Base-by-base conservation (phyloP, 2,329 filamentous ascomycete genomes). In the Penicillium griseofulvum region DNA sequence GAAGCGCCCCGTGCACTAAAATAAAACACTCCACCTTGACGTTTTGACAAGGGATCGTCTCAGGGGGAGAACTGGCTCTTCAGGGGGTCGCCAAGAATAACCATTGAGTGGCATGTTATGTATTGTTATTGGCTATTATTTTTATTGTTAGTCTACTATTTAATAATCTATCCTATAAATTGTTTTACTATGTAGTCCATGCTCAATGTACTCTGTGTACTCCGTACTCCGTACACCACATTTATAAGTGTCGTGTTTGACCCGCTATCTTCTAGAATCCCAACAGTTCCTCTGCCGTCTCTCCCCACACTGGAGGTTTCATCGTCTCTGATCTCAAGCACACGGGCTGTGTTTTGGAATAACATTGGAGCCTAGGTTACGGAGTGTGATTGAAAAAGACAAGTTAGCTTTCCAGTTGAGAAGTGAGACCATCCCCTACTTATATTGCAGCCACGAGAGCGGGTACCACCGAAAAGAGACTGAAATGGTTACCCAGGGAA, bases 1-100 rank as follows among this genome's bases (percentile, higher is more conserved):
- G 54, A 52, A 37, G 54, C 44, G 58, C 41, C 57, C 60, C 58
- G 58, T 61, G 60, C 58, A 56, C 51, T 53, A 53, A 42, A 52
- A 42, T 42, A 51, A 48, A 53, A 48, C 38, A 19, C 36, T 48
- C 51, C 42, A 49, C 45, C 34, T 53, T 28, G 48, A 37, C 37
- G 28, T 45, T 37, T 31, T 43, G 47, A 48, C 48, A 51, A 52
- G 42, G 44, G 45, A 53, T 53, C 51, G 37, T 56, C 50, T 56
- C 54, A 56, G 56, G 56, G 49, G 53, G 24, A 43, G n/a, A 24
- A 44, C 31, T 37, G n/a, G 26, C 26, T 28, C 49, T 26, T 55
- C 53, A 55, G 53, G 53, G 53, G 56, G 56, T 49, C 49, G 56
- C 56, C 56, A 58, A 58, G 56, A 42, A 52, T 29, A 43, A 29